Base-by-base conservation (phyloP, 2,329 filamentous ascomycete species). In the Neonectria coccinea region DNA sequence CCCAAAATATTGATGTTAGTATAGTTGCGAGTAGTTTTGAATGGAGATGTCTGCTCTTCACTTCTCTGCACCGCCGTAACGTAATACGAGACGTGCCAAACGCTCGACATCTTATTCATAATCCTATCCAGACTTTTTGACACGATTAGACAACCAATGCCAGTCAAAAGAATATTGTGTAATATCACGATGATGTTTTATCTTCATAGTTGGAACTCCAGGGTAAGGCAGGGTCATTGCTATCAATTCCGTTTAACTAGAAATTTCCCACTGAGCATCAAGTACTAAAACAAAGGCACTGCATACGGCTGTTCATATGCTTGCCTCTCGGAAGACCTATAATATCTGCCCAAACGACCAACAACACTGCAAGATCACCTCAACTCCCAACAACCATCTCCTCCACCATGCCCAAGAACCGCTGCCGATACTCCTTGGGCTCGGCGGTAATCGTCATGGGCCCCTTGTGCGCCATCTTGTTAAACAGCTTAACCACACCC, bases 361-460 rank as follows among this genome's bases (percentile, higher is more conserved):
- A 29, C 2, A 14, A 27, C 14, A 51, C 22, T 22, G 10, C 18
- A 22, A 29, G 6, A 39, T 20, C 5, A 12, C 18, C 1, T 69
- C 39, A 73, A 0, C 78, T 73, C 55, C 79, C 81, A 11, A 82
- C 66, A 2, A 82, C 70, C 29, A 82, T 78, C 53, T 80, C 79
- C 22, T 77, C 74, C 47, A 83, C 85, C 82, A 86, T 86, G 67
- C 76, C 79, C 74, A 85, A 64, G 51, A 85, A 86, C 59, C 83
- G 76, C 67, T 84, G 77, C 14, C 89, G 82, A 71, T 94, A 94
- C 78, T 93, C 91, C 0, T 82, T 80, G 10, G 89, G 86, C 6
- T 87, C 86, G 1, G 91, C 90, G 0, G 91, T 93, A 59, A 93
- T 91, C 64, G 88, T 91, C 91, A 93, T 94, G 0, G 87, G 90